phyloP scores from a whole-genome alignment of 768 basidiomycete species.

The Leccinum rimulosum region DNA sequence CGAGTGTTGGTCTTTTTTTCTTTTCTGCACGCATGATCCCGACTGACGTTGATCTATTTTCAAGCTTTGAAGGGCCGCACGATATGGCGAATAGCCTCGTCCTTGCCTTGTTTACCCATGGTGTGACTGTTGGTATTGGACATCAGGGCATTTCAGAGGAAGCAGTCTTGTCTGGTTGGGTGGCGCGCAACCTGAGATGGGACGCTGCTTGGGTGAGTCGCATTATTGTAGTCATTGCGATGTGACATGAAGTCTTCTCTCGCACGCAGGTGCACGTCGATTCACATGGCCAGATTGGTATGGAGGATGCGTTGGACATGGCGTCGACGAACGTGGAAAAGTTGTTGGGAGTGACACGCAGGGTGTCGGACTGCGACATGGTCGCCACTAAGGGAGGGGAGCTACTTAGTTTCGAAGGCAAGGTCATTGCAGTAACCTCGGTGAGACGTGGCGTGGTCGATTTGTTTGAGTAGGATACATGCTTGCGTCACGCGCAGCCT shows the following conservation, averaged over 20 bases:
- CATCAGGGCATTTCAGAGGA: constrained; percentile 41
- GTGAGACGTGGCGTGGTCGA: constrained; percentile 34
- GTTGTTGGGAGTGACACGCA: constrained; percentile 36
- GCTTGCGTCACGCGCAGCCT: background rate
- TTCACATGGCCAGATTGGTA: constrained; percentile 39
- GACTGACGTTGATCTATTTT: background rate
- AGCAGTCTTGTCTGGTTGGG: constrained; percentile 75
- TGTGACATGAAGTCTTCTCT: background rate
- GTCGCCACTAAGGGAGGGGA: constrained; percentile 42
- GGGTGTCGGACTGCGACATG: constrained; percentile 30
- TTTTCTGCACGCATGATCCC: background rate
- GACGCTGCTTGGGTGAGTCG: constrained; percentile 89
- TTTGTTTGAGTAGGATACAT: constrained; percentile 26
- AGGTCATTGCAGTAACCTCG: constrained; percentile 43
- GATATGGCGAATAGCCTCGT: constrained; percentile 64
- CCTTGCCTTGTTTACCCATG: constrained; percentile 53
- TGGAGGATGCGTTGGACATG: constrained; percentile 38
- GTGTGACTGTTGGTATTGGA: constrained; percentile 66
- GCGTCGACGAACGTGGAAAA: constrained; percentile 43
- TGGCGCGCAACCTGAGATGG: constrained; percentile 86
- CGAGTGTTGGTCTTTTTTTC: constrained; percentile 47
- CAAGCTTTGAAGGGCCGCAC: constrained; percentile 68
- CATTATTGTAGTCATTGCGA: constrained; percentile 17
- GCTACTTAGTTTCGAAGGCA: constrained; percentile 43
- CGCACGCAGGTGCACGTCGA: constrained; percentile 32